Evolutionary conservation across 257 asterid species (phyloP), one percentile per base, ranked within the genome.

Genomic region (Nicotiana tomentosiformis): DNA sequence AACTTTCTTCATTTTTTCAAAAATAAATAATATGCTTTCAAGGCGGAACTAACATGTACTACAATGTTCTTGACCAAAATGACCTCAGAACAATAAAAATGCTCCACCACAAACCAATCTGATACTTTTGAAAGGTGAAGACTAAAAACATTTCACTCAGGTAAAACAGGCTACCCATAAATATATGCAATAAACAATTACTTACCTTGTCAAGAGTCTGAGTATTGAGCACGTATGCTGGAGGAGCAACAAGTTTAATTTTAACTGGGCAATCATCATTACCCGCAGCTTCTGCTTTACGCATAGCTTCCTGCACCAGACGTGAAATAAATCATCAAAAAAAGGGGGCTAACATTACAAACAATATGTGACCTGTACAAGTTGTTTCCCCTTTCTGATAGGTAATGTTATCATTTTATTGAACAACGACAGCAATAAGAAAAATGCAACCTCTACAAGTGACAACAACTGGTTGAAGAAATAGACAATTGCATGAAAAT

Each of bases 281-380:
- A 49, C 99, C 99, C 77, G 97, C 98, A 86, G 98, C 98, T 90
- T 96, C 99, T 83, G 99, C 98, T 90, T 93, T 96, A 51, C 98
- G 94, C 99, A 96, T 96, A 10, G 99, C 99, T 33, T 89, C 98
- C 99, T 96, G 86, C 66, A 84, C 64, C 49, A 51, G 51, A 67
- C 46, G 16, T 10, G 65, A 66, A 66, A 80, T 16, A 65, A 51
- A 80, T 39, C 18, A 46, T 23, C 26, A 8, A 76, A 26, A 53
- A 26, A 7, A 2, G 3, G 6, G 58, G 16, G 39, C 8, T 26
- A 51, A 26, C 62, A 76, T 76, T 51, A 26, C 64, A 26, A 46
- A 51, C 16, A 76, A 51, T 14, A 51, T 16, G 43, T 15, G 53
- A 76, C 26, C 46, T 14, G 10, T 72, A 23, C 7, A 46, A 72